These are phyloP conservation scores for Boletus pseudopeckii DNA, from an alignment of 768 basidiomycete species.

Conservation along the genomic window DNA sequence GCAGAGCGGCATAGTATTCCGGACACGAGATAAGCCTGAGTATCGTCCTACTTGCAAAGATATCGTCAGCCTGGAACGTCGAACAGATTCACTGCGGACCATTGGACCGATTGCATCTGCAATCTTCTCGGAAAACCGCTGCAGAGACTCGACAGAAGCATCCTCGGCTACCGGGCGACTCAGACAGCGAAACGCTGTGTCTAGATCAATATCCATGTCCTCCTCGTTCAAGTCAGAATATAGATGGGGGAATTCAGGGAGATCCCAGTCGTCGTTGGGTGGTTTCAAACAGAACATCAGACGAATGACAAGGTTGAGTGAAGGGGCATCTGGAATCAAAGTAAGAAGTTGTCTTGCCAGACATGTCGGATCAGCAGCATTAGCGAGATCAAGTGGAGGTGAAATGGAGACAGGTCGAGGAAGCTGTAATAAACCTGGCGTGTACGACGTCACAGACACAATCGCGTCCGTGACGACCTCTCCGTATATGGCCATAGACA, in stretches of 20 bases:
- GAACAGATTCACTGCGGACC: slow-evolving; percentile 37
- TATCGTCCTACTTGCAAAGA: slow-evolving; percentile 38
- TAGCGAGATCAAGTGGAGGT: slow-evolving; percentile 56
- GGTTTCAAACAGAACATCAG: slow-evolving; percentile 82
- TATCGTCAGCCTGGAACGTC: slow-evolving; percentile 1
- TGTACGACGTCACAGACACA: slow-evolving; percentile 36
- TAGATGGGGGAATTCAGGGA: slow-evolving; percentile 67
- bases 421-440: slow-evolving; percentile 38
- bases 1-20: slow-evolving; percentile 62
- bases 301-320: slow-evolving; percentile 61
- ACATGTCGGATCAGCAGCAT: slow-evolving; percentile 52
- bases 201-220: slow-evolving; percentile 53
- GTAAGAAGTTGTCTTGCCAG: slow-evolving; percentile 61
- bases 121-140: slow-evolving; percentile 54
- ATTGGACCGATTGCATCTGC: slow-evolving; percentile 53
- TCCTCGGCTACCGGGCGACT: slow-evolving; percentile 61
- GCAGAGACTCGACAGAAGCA: slow-evolving; percentile 45
- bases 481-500: slow-evolving; percentile 45
- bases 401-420: slow-evolving; percentile 41
- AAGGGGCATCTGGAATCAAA: slow-evolving; percentile 59
- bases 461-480: slow-evolving; percentile 49
- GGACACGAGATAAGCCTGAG: slow-evolving; percentile 59
- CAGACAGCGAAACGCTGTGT: slow-evolving; percentile 50
- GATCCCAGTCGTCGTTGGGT: slow-evolving; percentile 75
- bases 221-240: slow-evolving; percentile 58